Evolutionary conservation across 1,284 basidiomycete genomes (phyloP).

Genomic region (Serendipita sp.): DNA sequence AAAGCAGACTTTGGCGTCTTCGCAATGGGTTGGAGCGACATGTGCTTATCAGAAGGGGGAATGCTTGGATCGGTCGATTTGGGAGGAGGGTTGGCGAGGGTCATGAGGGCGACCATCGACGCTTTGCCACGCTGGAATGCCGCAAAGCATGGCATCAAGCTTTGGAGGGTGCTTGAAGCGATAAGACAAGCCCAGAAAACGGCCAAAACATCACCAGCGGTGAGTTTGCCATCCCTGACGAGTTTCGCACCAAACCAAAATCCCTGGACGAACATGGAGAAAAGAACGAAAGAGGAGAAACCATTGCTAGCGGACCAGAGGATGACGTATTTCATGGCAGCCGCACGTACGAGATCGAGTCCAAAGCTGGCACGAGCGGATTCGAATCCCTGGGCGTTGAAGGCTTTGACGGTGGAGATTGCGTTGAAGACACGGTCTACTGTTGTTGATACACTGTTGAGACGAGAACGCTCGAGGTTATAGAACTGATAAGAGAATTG

Average conservation of each 20-base stretch:
- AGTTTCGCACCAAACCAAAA: slow-evolving; percentile 93
- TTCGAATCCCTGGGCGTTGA: slow-evolving; percentile 71
- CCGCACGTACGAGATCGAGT: slow-evolving; percentile 31
- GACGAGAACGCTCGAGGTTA: slow-evolving; percentile 48
- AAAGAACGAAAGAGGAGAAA: slow-evolving; percentile 61
- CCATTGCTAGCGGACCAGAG: slow-evolving; percentile 69
- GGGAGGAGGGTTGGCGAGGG: slow-evolving; percentile 36
- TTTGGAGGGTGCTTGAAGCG: slow-evolving; percentile 73
- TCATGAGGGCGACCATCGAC: slow-evolving; percentile 59
- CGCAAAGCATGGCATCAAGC: slow-evolving; percentile 70
- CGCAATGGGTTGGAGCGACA: slow-evolving; percentile 11
- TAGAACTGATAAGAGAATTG: slow-evolving; percentile 52
- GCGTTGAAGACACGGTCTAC: slow-evolving; percentile 66
- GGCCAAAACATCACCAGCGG: slow-evolving; percentile 73
- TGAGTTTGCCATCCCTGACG: slow-evolving; percentile 56
- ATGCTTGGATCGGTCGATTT: slow-evolving; percentile 7
- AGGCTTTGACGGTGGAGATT: slow-evolving; percentile 89
- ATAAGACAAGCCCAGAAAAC: slow-evolving; percentile 96
- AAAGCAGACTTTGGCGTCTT: slow-evolving; percentile 15
- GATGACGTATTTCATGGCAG: slow-evolving; percentile 33
- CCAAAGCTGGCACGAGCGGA: slow-evolving; percentile 32
- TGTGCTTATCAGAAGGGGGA: slow-evolving; percentile 14
- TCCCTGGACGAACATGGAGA: slow-evolving; percentile 90
- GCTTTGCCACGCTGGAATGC: slow-evolving; percentile 75
- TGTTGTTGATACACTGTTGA: slow-evolving; percentile 59